Conservation (phyloP, 345 rosid species). For the Euphorbia peplus region DNA sequence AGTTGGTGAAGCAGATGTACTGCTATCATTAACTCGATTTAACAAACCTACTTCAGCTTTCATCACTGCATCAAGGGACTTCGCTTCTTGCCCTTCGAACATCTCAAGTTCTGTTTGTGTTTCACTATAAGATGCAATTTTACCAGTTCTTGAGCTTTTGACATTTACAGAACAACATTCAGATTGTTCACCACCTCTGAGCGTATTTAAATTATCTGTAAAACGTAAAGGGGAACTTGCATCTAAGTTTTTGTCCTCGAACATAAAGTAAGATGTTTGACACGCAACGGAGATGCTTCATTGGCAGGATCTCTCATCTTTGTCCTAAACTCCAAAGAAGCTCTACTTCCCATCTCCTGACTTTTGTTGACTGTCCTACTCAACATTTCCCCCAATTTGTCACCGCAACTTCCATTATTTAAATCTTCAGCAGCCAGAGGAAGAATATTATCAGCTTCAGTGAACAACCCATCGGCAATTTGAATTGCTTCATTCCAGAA, state of each 20-base stretch:
- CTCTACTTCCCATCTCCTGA: conserved; percentile 28
- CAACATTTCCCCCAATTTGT: conserved; percentile 33
- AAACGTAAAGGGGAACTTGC: conserved; percentile 24
- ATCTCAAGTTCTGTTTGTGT: conserved; percentile 30
- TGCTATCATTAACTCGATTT: conserved; percentile 31
- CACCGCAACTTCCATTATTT: conserved; percentile 27
- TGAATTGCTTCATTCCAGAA: conserved; percentile 96
- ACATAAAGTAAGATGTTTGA: conserved; percentile 71
- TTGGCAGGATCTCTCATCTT: conserved; percentile 33
- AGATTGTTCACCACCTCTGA: conserved; percentile 33
- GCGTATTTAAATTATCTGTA: conserved; percentile 22
- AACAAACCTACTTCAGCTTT: conserved; percentile 29
- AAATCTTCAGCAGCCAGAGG: conserved; percentile 27
- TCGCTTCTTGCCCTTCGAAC: conserved; percentile 25
- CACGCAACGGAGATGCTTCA: conserved; percentile 64
- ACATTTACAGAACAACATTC: conserved; percentile 30
- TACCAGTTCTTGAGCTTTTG: conserved; percentile 24
- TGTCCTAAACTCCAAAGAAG: conserved; percentile 44
- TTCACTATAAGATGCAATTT: conserved; percentile 16
- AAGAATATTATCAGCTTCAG: conserved; percentile 35
- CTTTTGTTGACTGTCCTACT: conserved; percentile 43
- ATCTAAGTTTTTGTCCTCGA: conserved; percentile 54
- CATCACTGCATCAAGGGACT: conserved; percentile 20
- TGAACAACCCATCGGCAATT: conserved; percentile 78
- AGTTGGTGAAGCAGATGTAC: conserved; percentile 31